phyloP scores from a whole-genome alignment of 2,329 filamentous ascomycete genomes.

The Penicillium expansum region DNA sequence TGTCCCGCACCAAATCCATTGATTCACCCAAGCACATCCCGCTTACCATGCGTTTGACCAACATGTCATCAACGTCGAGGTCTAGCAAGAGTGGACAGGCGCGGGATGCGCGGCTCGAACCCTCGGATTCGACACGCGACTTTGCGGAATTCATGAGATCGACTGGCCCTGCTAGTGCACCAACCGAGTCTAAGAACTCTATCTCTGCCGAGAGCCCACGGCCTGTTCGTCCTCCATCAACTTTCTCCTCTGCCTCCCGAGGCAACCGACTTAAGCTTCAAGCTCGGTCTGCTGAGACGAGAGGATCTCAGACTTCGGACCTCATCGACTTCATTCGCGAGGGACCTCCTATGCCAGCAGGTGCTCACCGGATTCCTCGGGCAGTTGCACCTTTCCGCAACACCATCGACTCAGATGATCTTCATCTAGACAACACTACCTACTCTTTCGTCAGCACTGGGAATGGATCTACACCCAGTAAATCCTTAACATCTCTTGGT shows the following conservation, averaged over 20 bases:
- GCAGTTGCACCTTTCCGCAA: conserved; percentile 80
- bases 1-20: conserved; percentile 22
- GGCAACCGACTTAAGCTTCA: conserved; percentile 53
- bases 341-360: conserved; percentile 65
- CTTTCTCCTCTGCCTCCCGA: conserved; percentile 17
- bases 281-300: conserved; percentile 67
- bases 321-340: conserved; percentile 93
- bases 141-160: conserved; percentile 88
- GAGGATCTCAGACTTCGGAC: conserved; percentile 70
- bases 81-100: conserved; percentile 45
- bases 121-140: conserved; percentile 70
- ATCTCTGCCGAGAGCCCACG: conserved; percentile 1
- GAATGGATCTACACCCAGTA: conserved; percentile 52
- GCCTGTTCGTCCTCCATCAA: conserved; percentile 16
- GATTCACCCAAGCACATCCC: conserved; percentile 28
- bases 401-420: conserved; percentile 82
- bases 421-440: conserved; percentile 35
- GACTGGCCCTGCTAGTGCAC: conserved; percentile 60
- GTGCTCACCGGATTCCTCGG: conserved; percentile 71
- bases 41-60: conserved; percentile 18
- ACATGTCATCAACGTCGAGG: conserved; percentile 21
- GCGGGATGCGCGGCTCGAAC: conserved; percentile 66
- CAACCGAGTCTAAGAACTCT: conserved; percentile 5
- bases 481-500: conserved; percentile 60
- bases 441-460: conserved; percentile 43